Conservation (phyloP, 345 rosid species). For the thale cress (Arabidopsis thaliana) region DNA sequence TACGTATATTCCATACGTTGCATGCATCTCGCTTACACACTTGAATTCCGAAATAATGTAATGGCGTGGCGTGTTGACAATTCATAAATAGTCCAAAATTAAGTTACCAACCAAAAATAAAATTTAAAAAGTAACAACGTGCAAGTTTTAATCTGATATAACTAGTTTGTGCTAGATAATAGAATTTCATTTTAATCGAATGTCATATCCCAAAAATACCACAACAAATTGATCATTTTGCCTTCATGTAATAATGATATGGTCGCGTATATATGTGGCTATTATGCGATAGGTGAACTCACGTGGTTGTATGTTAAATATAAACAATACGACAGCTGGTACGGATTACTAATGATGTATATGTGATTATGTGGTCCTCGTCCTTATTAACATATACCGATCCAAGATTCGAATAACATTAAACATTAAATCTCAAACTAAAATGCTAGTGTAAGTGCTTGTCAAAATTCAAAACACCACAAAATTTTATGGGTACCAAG, state of each 20-base stretch:
- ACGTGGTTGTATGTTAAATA: slow-evolving; percentile 31
- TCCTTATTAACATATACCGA: neutral
- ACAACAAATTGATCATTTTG: neutral
- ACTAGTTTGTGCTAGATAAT: neutral
- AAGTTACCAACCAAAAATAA: neutral
- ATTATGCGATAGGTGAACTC: slow-evolving; percentile 10
- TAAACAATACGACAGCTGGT: slow-evolving; percentile 36
- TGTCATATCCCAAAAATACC: neutral
- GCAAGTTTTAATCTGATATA: neutral
- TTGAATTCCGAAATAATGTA: neutral
- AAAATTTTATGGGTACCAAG: neutral
- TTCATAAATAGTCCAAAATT: neutral
- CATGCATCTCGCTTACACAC: slow-evolving; percentile 10
- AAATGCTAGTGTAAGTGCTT: neutral
- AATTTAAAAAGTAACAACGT: neutral
- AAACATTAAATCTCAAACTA: neutral
- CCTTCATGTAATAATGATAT: neutral
- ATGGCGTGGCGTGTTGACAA: slow-evolving; percentile 8
- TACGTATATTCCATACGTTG: slow-evolving; percentile 29
- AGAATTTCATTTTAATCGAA: neutral
- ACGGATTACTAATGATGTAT: slow-evolving; percentile 27
- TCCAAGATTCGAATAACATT: neutral
- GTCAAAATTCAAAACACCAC: neutral
- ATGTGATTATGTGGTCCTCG: slow-evolving; percentile 34
- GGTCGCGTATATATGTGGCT: neutral